These are phyloP conservation scores for Lachnellula occidentalis DNA, from an alignment of 2,329 filamentous ascomycete species.

Conservation along the genomic window DNA sequence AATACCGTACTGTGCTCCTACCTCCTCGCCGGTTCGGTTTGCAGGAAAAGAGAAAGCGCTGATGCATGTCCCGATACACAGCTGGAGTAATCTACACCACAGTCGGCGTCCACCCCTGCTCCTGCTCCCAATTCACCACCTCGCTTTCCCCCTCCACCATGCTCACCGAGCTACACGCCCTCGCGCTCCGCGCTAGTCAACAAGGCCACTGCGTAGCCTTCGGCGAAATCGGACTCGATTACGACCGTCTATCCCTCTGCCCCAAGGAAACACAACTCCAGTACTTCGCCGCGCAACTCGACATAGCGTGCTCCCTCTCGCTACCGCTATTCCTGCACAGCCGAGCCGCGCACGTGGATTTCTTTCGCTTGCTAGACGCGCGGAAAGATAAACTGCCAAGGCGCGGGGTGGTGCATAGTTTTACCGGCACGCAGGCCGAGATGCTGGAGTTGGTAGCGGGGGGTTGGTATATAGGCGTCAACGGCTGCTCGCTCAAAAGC, in stretches of 20 bases:
- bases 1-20: constrained; percentile 73
- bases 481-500: constrained; percentile 95
- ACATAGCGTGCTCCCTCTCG: constrained; percentile 44
- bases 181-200: constrained; percentile 52
- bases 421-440: constrained; percentile 82
- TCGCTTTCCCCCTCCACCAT: constrained; percentile 44
- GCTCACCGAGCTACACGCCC: constrained; percentile 53
- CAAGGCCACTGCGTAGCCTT: constrained; percentile 59
- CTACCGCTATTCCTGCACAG: constrained; percentile 91
- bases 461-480: constrained; percentile 88
- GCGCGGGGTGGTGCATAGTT: constrained; percentile 86
- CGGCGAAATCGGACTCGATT: constrained; percentile 94
- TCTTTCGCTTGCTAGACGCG: constrained; percentile 64
- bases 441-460: constrained; percentile 74
- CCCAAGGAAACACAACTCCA: constrained; percentile 73
- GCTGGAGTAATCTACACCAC: constrained; percentile 83
- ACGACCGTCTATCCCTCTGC: constrained; percentile 83
- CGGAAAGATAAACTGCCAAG: constrained; percentile 62
- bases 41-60: constrained; percentile 1
- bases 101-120: constrained; percentile 90
- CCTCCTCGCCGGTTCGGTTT: too few species aligned
- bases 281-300: constrained; percentile 70
- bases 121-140: constrained; percentile 69
- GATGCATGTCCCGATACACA: constrained; percentile 32
- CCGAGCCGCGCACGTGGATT: constrained; percentile 79